Evolutionary conservation across 2,329 filamentous ascomycete species (phyloP).

Genomic region (Pyrenophora graminea): DNA sequence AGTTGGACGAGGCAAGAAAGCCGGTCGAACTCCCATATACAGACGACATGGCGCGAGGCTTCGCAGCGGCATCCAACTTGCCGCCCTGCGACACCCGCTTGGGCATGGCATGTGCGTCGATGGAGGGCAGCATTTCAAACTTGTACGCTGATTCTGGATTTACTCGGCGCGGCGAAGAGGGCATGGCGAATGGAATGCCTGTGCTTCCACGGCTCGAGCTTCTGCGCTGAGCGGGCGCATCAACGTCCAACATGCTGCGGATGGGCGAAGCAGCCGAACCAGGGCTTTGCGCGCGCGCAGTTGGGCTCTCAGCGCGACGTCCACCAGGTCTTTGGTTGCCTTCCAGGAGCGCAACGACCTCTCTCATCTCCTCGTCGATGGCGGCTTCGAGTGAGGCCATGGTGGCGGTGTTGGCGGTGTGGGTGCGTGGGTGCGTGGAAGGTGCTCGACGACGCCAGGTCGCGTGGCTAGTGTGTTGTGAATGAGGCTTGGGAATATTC

Average conservation of each 20-base stretch:
- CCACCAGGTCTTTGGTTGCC: slow-evolving; percentile 43
- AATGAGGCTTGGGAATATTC: slow-evolving; percentile 6
- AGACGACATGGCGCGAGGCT: slow-evolving; percentile 53
- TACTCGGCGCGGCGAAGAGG: slow-evolving; percentile 41
- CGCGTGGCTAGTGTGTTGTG: slow-evolving; percentile 14
- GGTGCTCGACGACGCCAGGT: slow-evolving; percentile 1
- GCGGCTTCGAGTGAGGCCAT: slow-evolving; percentile 76
- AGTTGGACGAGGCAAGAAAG: slow-evolving; percentile 24
- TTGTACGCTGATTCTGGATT: slow-evolving; percentile 49
- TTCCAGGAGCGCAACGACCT: slow-evolving; percentile 72
- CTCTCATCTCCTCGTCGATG: slow-evolving; percentile 75
- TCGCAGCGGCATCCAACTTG: slow-evolving; percentile 44
- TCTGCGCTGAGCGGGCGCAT: slow-evolving; percentile 37
- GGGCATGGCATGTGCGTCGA: slow-evolving; percentile 49
- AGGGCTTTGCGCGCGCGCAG: slow-evolving; percentile 60
- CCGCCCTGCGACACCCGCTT: slow-evolving; percentile 50
- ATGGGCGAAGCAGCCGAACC: slow-evolving; percentile 62
- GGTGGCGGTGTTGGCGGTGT: slow-evolving; percentile 13
- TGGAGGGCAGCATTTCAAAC: slow-evolving; percentile 53
- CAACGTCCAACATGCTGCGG: slow-evolving; percentile 47
- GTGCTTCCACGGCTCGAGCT: slow-evolving; percentile 41
- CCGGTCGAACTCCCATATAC: slow-evolving; percentile 41
- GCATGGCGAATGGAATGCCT: slow-evolving; percentile 35
- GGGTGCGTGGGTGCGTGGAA: not conserved
- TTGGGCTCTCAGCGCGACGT: slow-evolving; percentile 36